Percentiles rank a stretch among this genome's conserved stretches.
Conservation (phyloP, 2,329 filamentous ascomycete species). For the Colletotrichum orbiculare region DNA sequence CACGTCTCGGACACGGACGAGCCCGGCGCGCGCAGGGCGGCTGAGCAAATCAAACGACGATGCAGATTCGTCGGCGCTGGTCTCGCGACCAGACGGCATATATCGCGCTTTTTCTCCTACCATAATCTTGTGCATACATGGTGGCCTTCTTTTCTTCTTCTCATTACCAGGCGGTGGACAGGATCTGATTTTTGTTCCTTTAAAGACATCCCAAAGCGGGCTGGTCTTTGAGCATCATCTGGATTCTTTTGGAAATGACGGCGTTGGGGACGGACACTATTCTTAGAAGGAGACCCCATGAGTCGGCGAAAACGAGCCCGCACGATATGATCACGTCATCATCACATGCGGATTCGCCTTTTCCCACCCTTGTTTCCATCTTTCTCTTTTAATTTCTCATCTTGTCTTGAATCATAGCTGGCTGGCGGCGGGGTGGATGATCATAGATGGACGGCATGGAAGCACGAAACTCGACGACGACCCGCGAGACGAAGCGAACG, state of each 20-base stretch:
- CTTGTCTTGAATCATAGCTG: slow-evolving; percentile 33
- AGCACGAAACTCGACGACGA: slow-evolving; percentile 26
- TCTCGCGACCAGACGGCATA: slow-evolving; percentile 17
- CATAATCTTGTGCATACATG: slow-evolving; percentile 36
- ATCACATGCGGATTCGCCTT: slow-evolving; percentile 29
- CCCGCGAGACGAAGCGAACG: slow-evolving; percentile 23
- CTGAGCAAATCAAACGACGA: no score
- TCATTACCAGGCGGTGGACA: slow-evolving; percentile 28
- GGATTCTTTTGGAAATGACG: slow-evolving; percentile 34
- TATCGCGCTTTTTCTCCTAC: slow-evolving; percentile 22
- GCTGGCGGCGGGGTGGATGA: slow-evolving; percentile 28
- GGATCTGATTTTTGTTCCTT: slow-evolving; percentile 15
- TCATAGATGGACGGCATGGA: slow-evolving; percentile 33
- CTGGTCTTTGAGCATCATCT: slow-evolving; percentile 24
- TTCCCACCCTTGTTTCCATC: slow-evolving; percentile 22
- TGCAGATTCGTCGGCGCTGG: slow-evolving; percentile 11
- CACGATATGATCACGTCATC: slow-evolving; percentile 25
- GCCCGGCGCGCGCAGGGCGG: neutral
- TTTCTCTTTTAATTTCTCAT: slow-evolving; percentile 24
- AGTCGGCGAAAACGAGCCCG: slow-evolving; percentile 27
- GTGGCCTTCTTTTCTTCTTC: slow-evolving; percentile 27
- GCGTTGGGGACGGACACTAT: slow-evolving; percentile 34
- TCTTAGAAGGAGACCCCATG: slow-evolving; percentile 35
- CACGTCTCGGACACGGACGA: slow-evolving; percentile 17
- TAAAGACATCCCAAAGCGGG: slow-evolving; percentile 4